Evolutionary conservation across 495 filamentous ascomycete species (phyloP), one percentile per base, ranked within the genome.

Genomic region (Penicillium argentinense): DNA sequence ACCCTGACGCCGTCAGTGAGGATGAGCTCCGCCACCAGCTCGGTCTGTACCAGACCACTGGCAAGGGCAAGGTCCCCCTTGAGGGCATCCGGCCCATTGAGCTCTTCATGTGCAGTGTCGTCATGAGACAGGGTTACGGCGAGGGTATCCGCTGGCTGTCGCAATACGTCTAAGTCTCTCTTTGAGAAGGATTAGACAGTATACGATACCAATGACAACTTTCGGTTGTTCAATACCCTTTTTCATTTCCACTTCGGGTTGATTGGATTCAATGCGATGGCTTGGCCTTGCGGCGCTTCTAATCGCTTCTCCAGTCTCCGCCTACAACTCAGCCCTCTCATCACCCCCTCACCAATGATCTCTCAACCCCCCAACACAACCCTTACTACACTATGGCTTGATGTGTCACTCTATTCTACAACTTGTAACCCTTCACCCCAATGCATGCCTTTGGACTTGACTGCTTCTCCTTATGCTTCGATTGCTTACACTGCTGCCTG

Each of bases 81-180:
- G 92, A 98, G 75, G 88, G 88, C 19, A 95, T 96, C 69, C 78
- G 93, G 48, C 91, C 93, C 9, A 93, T 97, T 63, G 93, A 98
- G 80, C 86, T 97, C 39, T 97, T 97, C 73, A 96, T 97, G 92
- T 97, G 91, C 80, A 92, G 87, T 60, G 90, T 97, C 61, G 90
- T 96, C 44, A 96, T 96, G 93, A 80, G 92, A 66, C 91, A 97
- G 73, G 92, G 75, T 27, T 79, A 78, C 59, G 72, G 73, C 38
- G 75, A 77, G 56, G 76, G 74, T 54, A 77, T 77, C 65, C 67
- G 74, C 51, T 78, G 76, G 75, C 54, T 78, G 50, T 76, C 75
- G 29, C 75, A 78, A 60, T 78, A 78, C 52, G 74, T 78, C 47
- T 77, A 68, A 68, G 36, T 21, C n/a, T 36, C 30, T 7, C 14